Evolutionary conservation across 345 rosid genomes (phyloP).

Genomic region (Euphorbia tirucalli): DNA sequence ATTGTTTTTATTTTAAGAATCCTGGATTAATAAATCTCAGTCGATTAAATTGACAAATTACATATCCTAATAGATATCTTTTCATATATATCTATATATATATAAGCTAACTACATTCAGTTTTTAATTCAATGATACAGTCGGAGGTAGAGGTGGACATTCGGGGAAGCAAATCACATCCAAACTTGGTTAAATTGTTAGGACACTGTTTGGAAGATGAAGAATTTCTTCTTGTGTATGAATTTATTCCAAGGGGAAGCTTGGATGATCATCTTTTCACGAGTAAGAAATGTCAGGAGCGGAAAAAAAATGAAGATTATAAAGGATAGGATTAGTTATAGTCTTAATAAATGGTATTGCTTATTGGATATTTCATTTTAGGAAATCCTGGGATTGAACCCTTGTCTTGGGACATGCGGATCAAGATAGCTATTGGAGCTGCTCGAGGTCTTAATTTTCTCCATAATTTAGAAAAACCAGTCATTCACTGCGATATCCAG

Average conservation of each 20-base stretch:
- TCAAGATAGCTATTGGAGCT: slow-evolving; percentile 73
- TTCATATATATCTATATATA: too few relatives aligned
- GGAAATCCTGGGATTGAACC: slow-evolving; percentile 42
- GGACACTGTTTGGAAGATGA: slow-evolving; percentile 81
- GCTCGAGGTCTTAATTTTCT: slow-evolving; percentile 74
- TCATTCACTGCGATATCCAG: slow-evolving; percentile 81
- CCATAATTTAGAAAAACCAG: slow-evolving; percentile 64
- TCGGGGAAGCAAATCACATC: slow-evolving; percentile 76
- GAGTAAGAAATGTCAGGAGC: slow-evolving; percentile 39
- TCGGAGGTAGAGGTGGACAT: slow-evolving; percentile 82
- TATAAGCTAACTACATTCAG: too few relatives aligned
- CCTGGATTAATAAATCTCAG: too few relatives aligned
- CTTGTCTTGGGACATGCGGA: slow-evolving; percentile 61
- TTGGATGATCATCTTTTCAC: slow-evolving; percentile 77
- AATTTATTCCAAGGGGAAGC: slow-evolving; percentile 77
- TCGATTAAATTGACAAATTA: too few relatives aligned
- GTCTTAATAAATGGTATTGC: too few relatives aligned
- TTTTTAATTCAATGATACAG: slow-evolving; percentile 40
- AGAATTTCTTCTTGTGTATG: slow-evolving; percentile 74
- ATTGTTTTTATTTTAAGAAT: too few relatives aligned
- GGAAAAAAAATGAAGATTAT: neutral
- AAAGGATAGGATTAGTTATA: too few relatives aligned
- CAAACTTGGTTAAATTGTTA: slow-evolving; percentile 69
- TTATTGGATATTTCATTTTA: slow-evolving; percentile 19
- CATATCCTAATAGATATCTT: too few relatives aligned